Evolutionary conservation across 106 monocot genomes (phyloP).

Genomic region (Dioscorea zingiberensis): DNA sequence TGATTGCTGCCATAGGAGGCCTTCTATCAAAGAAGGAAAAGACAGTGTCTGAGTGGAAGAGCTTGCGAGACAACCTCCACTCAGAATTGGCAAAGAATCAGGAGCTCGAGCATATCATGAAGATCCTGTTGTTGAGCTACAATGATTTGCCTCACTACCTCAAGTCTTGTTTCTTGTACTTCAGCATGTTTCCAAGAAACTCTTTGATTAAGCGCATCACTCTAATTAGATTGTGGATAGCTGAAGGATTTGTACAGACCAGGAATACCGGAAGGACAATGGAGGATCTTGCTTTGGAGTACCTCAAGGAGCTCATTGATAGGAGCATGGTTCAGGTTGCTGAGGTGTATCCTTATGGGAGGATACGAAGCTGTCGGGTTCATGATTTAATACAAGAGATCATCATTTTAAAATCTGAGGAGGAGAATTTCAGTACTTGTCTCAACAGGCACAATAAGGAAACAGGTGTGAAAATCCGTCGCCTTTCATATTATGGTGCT

Average conservation of each 20-base stretch:
- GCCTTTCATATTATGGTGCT: slow-evolving; percentile 9
- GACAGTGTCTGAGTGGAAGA: slow-evolving; percentile 10
- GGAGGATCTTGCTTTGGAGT: slow-evolving; percentile 21
- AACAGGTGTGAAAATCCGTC: slow-evolving; percentile 2
- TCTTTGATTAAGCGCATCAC: slow-evolving; percentile 14
- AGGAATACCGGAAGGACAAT: not conserved
- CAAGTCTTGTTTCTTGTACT: slow-evolving; percentile 36
- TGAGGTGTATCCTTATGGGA: slow-evolving; percentile 23
- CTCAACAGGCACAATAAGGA: not conserved
- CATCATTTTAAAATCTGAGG: slow-evolving; percentile 16
- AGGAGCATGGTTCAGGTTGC: slow-evolving; percentile 29
- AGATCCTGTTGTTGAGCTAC: slow-evolving; percentile 22
- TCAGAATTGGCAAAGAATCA: slow-evolving; percentile 12
- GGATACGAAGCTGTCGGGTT: slow-evolving; percentile 21
- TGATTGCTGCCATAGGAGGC: slow-evolving; percentile 22
- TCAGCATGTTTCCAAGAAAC: slow-evolving; percentile 27
- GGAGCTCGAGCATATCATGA: slow-evolving; percentile 12
- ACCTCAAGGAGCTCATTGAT: slow-evolving; percentile 22
- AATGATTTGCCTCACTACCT: slow-evolving; percentile 22
- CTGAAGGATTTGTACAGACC: slow-evolving; percentile 29
- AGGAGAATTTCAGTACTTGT: slow-evolving; percentile 21
- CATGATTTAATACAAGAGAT: slow-evolving; percentile 28
- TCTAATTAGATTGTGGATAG: slow-evolving; percentile 27
- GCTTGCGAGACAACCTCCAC: slow-evolving; percentile 1
- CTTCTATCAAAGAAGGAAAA: slow-evolving; percentile 16